Evolutionary conservation across 176 grass and related monocot species (phyloP), one percentile per base, ranked within the genome.

Genomic region (Microstegium vimineum): DNA sequence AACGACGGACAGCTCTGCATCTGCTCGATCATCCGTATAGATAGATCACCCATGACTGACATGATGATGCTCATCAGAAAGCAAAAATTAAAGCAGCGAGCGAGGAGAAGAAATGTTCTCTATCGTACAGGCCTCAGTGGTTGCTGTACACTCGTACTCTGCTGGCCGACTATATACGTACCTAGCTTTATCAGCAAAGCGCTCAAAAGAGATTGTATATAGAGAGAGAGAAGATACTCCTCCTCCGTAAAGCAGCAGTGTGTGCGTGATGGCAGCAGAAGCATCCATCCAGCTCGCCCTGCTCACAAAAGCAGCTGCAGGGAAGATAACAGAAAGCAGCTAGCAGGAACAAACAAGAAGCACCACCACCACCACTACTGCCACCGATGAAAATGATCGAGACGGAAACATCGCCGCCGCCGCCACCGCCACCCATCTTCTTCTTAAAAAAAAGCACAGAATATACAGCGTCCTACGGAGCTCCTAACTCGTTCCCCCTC

Each of bases 101-200:
- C 33, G 46, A 17, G 46, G 46, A 10, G 43, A 6, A 4, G 59
- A 3, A 23, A 26, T 0, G 68, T 28, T 28, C 32, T 10, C 17
- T 4, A 16, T 20, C 26, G 25, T 14, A 28, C 25, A 37, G 6
- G 43, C 73, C 7, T 6, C 25, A 22, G 57, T 71, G 52, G 74
- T 76, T 33, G 80, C 12, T 86, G 84, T 42, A 33, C 42, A 34
- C 60, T 84, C 47, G 81, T 47, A 49, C 81, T 84, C 46, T 57
- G 33, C 57, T 61, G 23, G 23, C 57, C 16, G 47, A 6, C 16
- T 51, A 20, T 20, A 22, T 23, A 60, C n/a, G 68, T 51, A 10
- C 62, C 8, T 8, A 47, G 41, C 81, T 78, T 91, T 87, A 76
- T 11, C 18, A 87, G 22, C 52, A 56, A 56, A 56, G 52, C 52